phyloP scores from a whole-genome alignment of 768 basidiomycete genomes.

The Mycena vulgaris region DNA sequence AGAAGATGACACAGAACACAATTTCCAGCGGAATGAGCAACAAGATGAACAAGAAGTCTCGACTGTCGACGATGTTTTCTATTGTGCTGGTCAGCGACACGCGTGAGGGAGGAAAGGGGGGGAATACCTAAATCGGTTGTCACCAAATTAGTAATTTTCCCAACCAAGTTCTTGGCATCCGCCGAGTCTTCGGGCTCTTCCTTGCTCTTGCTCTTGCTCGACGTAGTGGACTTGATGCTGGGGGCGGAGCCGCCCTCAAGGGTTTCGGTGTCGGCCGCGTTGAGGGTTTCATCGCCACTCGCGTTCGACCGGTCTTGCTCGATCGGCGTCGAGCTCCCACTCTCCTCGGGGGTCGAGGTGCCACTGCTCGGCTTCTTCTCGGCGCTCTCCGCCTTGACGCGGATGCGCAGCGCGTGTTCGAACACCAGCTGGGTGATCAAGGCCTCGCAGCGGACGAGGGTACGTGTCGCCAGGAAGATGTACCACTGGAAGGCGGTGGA shows the following conservation, averaged over 20 bases:
- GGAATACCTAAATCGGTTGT: conserved; percentile 63
- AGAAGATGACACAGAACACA: conserved; percentile 56
- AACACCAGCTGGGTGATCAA: conserved; percentile 60
- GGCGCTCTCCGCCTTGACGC: conserved; percentile 66
- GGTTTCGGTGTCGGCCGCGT: conserved; percentile 25
- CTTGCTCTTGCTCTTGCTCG: conserved; percentile 35
- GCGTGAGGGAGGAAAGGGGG: background rate
- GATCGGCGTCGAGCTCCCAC: conserved; percentile 18
- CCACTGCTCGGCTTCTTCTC: conserved; percentile 31
- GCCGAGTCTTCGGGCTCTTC: conserved; percentile 34
- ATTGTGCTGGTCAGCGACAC: background rate
- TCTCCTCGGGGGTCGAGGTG: conserved; percentile 28
- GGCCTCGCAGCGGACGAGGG: conserved; percentile 67
- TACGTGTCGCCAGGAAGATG: conserved; percentile 63
- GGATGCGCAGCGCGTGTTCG: conserved; percentile 72
- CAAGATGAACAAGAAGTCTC: conserved; percentile 34
- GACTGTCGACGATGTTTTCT: conserved; percentile 21
- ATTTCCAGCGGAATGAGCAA: conserved; percentile 57
- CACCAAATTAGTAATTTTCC: conserved; percentile 84
- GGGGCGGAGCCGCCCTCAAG: conserved; percentile 33
- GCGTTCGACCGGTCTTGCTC: conserved; percentile 24
- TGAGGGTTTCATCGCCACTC: conserved; percentile 32
- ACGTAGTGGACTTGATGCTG: conserved; percentile 37
- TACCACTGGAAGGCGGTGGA: conserved; percentile 71
- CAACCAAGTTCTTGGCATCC: conserved; percentile 66